phyloP scores from a whole-genome alignment of 2,329 filamentous ascomycete species.

The Cercospora brassicicola region DNA sequence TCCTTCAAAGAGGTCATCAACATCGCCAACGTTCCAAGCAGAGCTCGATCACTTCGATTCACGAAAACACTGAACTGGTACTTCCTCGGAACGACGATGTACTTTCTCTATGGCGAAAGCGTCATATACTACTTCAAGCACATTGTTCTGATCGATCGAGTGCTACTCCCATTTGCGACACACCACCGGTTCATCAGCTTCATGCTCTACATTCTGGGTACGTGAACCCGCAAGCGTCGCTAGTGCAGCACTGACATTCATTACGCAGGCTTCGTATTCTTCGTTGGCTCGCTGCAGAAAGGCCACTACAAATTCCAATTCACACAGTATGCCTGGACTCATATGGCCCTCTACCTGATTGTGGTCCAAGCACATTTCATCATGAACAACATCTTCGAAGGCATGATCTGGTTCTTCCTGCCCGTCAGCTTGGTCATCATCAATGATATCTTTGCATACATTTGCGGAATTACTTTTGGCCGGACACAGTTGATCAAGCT shows the following conservation, averaged over 20 bases:
- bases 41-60: constrained; percentile 84
- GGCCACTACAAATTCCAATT: constrained; percentile 98
- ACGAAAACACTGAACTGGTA: constrained; percentile 99
- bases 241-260: background rate
- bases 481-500: constrained; percentile 96
- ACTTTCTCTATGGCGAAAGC: constrained; percentile 97
- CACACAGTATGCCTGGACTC: constrained; percentile 98
- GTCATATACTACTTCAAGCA: constrained; percentile 99
- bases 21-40: constrained; percentile 90
- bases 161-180: constrained; percentile 87
- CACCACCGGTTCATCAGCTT: constrained; percentile 99
- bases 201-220: constrained; percentile 94
- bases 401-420: constrained; percentile 99
- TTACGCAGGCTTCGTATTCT: constrained; percentile 85
- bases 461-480: constrained; percentile 95
- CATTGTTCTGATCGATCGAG: constrained; percentile 89
- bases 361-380: constrained; percentile 98
- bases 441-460: constrained; percentile 97
- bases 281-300: constrained; percentile 89
- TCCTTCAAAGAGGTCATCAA: constrained; percentile 99
- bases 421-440: constrained; percentile 93
- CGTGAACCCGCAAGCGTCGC: constrained; percentile 39
- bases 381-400: constrained; percentile 99
- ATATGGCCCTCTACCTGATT: constrained; percentile 97
- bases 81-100: constrained; percentile 98